Conservation (phyloP, 192 early-diverging fungal genomes). For the Backusella psychrophila region DNA sequence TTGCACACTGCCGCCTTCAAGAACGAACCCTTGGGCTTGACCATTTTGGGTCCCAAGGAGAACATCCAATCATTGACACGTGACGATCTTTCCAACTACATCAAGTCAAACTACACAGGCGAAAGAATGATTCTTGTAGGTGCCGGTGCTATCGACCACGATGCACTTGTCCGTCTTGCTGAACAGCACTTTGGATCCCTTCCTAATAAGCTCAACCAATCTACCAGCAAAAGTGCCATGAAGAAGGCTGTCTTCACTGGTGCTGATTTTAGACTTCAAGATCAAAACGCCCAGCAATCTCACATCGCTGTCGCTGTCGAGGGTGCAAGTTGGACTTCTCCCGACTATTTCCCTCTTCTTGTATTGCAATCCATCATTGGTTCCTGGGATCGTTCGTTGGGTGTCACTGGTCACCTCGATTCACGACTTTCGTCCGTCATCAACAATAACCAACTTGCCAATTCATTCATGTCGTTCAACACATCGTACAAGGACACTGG, state of each 20-base stretch:
- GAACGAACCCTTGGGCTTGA: slow-evolving; percentile 82
- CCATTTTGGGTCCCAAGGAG: slow-evolving; percentile 91
- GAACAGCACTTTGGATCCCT: slow-evolving; percentile 89
- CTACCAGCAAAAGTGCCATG: slow-evolving; percentile 30
- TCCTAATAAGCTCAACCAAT: slow-evolving; percentile 33
- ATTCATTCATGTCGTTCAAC: slow-evolving; percentile 99
- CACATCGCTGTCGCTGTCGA: slow-evolving; percentile 98
- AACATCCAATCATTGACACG: slow-evolving; percentile 91
- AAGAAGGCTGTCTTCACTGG: slow-evolving; percentile 82
- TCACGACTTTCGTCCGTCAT: slow-evolving; percentile 85
- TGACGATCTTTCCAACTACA: slow-evolving; percentile 85
- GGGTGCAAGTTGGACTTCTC: slow-evolving; percentile 92
- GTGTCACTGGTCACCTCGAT: slow-evolving; percentile 81
- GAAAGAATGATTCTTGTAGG: slow-evolving; percentile 97
- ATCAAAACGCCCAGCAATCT: slow-evolving; percentile 86
- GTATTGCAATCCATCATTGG: slow-evolving; percentile 95
- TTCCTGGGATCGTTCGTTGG: slow-evolving; percentile 94
- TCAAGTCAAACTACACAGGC: slow-evolving; percentile 92
- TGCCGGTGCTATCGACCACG: slow-evolving; percentile 91
- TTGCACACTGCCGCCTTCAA: slow-evolving; percentile 96
- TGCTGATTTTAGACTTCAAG: slow-evolving; percentile 71
- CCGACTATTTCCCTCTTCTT: slow-evolving; percentile 94
- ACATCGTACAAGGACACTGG: slow-evolving; percentile 98
- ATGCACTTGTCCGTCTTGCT: slow-evolving; percentile 87
- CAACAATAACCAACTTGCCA: slow-evolving; percentile 83